Conservation (phyloP, 345 rosid genomes). For the Aurinia saxatilis region DNA sequence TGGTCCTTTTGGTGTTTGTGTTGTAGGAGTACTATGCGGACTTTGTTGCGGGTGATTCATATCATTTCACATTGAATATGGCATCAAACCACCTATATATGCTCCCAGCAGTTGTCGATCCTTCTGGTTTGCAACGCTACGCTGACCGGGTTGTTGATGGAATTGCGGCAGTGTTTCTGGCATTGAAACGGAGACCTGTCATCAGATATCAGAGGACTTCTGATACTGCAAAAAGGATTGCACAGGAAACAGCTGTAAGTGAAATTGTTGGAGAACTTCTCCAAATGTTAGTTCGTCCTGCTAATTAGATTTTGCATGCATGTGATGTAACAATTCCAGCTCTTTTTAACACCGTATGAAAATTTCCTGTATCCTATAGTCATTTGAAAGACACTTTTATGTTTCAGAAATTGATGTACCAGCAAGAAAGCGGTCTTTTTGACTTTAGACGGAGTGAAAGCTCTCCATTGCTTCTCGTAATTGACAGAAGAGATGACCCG, state of each 20-base stretch:
- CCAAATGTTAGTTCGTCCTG: background rate
- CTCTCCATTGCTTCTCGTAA: conserved; percentile 70
- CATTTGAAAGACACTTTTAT: conserved; percentile 13
- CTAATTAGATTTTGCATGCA: background rate
- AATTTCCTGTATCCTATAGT: background rate
- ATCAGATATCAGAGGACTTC: conserved; percentile 94
- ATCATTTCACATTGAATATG: conserved; percentile 79
- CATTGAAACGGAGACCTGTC: conserved; percentile 86
- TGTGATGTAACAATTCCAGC: background rate
- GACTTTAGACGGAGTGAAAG: conserved; percentile 92
- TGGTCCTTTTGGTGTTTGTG: conserved; percentile 17
- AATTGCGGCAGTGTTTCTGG: conserved; percentile 72
- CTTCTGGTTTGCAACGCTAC: conserved; percentile 78
- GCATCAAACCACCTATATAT: conserved; percentile 75
- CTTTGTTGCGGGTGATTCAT: conserved; percentile 81
- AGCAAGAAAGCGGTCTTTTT: conserved; percentile 93
- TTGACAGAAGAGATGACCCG: conserved; percentile 97
- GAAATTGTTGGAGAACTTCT: conserved; percentile 1
- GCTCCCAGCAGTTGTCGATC: conserved; percentile 97
- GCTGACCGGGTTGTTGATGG: conserved; percentile 88
- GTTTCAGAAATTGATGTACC: conserved; percentile 92
- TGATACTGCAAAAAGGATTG: conserved; percentile 92
- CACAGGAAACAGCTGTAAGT: conserved; percentile 91
- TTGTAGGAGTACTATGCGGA: conserved; percentile 96
- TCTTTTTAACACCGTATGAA: background rate